These are phyloP conservation scores for Penicillium vulpinum DNA, from an alignment of 2,329 filamentous ascomycete genomes.

Conservation along the genomic window DNA sequence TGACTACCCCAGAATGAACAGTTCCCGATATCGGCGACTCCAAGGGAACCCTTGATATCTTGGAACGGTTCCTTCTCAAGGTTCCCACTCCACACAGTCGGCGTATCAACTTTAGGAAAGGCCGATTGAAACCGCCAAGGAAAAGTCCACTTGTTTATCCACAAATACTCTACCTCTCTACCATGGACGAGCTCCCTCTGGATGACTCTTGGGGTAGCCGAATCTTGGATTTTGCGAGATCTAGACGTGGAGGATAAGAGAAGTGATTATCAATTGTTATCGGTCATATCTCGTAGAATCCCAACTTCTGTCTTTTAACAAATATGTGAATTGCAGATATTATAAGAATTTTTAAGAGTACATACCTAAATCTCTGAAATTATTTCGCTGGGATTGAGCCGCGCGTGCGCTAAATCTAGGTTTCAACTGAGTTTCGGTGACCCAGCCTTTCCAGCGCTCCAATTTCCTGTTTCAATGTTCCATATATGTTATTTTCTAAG, in stretches of 20 bases:
- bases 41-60: no score
- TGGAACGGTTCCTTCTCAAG: background rate
- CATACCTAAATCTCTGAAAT: background rate
- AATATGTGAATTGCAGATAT: background rate
- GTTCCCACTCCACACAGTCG: background rate
- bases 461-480: background rate
- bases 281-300: conserved; percentile 4
- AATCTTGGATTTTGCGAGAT: conserved; percentile 1
- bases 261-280: conserved; percentile 13
- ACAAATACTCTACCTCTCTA: background rate
- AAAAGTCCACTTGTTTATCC: background rate
- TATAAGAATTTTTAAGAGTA: background rate
- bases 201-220: background rate
- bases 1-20: background rate
- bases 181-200: background rate
- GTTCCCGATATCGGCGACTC: background rate
- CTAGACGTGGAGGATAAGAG: conserved; percentile 6
- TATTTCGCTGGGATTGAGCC: background rate
- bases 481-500: no score
- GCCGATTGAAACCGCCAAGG: background rate
- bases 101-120: background rate
- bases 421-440: conserved; percentile 2
- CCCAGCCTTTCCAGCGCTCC: background rate
- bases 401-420: background rate
- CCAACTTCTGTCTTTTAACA: no score